Evolutionary conservation across 2,329 filamentous ascomycete genomes (phyloP).

Genomic region (Ramularia collo-cygni): DNA sequence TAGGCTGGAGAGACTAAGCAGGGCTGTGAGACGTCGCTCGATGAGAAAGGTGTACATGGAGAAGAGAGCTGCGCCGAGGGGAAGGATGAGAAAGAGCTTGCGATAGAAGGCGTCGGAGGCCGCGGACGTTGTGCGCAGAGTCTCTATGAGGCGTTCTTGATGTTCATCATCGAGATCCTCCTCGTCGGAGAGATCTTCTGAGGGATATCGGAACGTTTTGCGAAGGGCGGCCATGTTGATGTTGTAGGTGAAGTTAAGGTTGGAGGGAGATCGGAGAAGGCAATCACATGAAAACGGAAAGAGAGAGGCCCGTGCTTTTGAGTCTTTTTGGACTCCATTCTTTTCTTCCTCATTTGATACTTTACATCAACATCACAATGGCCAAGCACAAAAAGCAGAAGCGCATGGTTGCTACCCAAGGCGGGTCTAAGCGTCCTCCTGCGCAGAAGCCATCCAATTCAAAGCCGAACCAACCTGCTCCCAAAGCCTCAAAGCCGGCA

Average conservation of each 20-base stretch:
- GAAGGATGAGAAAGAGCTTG: slow-evolving; percentile 52
- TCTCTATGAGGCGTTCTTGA: slow-evolving; percentile 58
- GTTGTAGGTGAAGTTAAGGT: not conserved
- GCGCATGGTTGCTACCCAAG: slow-evolving; percentile 6
- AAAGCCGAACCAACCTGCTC: slow-evolving; percentile 7
- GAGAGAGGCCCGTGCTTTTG: too few species aligned
- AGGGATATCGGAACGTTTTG: slow-evolving; percentile 69
- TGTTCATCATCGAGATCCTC: slow-evolving; percentile 61
- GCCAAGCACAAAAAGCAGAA: slow-evolving; percentile 25
- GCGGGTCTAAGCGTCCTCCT: slow-evolving; percentile 6
- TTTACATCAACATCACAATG: slow-evolving; percentile 14
- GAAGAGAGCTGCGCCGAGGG: slow-evolving; percentile 48
- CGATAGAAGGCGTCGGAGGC: slow-evolving; percentile 31
- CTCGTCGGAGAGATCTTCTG: slow-evolving; percentile 51
- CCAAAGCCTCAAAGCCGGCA: slow-evolving; percentile 23
- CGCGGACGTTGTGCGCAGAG: slow-evolving; percentile 49
- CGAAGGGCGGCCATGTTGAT: slow-evolving; percentile 49
- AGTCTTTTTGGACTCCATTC: too few species aligned
- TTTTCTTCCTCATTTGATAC: too few species aligned
- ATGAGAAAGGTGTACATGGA: slow-evolving; percentile 46
- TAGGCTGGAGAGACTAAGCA: slow-evolving; percentile 59
- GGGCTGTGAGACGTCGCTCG: slow-evolving; percentile 38
- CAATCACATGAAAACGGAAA: too few species aligned
- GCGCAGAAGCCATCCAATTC: slow-evolving; percentile 1
- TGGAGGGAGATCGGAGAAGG: not conserved